These are phyloP conservation scores for Magnolia changhungtana DNA, from an alignment of 164 flowering plant genomes.

Conservation along the genomic window DNA sequence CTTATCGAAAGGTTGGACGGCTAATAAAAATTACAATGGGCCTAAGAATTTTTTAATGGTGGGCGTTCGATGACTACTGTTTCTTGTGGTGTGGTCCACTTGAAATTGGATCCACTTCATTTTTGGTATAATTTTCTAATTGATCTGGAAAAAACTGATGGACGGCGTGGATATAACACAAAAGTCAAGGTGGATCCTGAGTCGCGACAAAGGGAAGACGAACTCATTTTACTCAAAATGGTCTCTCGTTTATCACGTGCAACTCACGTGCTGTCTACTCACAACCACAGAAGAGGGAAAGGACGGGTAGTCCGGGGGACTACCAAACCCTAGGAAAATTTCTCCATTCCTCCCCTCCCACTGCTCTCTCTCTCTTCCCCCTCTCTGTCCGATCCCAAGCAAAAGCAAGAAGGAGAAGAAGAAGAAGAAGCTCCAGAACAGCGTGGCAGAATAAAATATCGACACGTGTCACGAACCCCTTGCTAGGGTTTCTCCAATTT, in stretches of 20 bases:
- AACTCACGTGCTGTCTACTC: neutral
- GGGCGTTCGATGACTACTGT: no score
- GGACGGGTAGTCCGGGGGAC: slow-evolving; percentile 13
- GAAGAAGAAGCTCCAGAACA: neutral
- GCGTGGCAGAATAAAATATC: neutral
- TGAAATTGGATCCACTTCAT: no score
- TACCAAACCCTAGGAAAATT: slow-evolving; percentile 6
- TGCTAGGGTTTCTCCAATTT: neutral
- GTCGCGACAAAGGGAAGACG: no score
- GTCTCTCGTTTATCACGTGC: neutral
- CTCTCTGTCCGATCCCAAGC: neutral
- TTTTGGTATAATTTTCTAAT: no score
- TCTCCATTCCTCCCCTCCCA: neutral
- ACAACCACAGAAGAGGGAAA: neutral
- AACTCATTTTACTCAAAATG: neutral
- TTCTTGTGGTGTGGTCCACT: no score
- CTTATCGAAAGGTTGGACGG: no score
- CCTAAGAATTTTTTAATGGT: no score
- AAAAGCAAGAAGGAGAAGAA: neutral
- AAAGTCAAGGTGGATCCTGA: no score
- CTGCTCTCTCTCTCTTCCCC: neutral
- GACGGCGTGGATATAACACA: no score
- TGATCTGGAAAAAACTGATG: no score
- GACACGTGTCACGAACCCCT: neutral
- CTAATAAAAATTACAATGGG: no score